Percentiles rank a stretch among this genome's conserved stretches.
Evolutionary conservation across 148 eudicot genomes (phyloP).

Genomic region (Vaccinium corymbosum): DNA sequence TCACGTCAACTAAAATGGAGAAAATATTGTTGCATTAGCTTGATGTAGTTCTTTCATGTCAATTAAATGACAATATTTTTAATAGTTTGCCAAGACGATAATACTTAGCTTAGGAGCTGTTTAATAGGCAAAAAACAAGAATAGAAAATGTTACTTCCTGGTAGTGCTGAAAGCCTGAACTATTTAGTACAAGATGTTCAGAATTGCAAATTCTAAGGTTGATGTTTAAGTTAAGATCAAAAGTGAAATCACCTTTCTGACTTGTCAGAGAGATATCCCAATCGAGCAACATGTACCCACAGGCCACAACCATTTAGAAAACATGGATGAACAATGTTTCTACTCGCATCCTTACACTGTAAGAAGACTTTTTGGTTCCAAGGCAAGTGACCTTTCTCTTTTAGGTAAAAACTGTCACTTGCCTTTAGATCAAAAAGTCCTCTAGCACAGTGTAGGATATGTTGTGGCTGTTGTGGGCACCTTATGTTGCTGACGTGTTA

Average conservation of each 20-base stretch:
- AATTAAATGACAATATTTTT: background rate
- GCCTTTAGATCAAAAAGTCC: background rate
- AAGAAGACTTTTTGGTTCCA: background rate
- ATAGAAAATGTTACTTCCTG: background rate
- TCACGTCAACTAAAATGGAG: background rate
- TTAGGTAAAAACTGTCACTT: background rate
- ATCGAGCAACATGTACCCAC: background rate
- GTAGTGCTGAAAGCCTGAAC: background rate
- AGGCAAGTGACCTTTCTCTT: background rate
- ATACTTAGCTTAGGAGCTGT: background rate
- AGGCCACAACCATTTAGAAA: background rate
- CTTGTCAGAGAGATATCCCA: background rate
- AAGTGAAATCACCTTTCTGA: background rate
- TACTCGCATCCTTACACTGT: background rate
- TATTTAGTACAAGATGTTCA: background rate
- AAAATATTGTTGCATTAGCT: conserved; percentile 1
- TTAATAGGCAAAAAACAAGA: background rate
- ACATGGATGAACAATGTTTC: conserved; percentile 1
- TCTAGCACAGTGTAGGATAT: background rate
- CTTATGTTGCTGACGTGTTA: background rate
- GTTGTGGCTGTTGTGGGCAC: background rate
- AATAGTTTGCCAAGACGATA: background rate
- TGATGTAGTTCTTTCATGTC: background rate
- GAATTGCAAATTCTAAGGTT: background rate
- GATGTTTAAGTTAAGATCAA: background rate